phyloP scores from a whole-genome alignment of 306 rosid genomes.

The Astragalus glycyphyllos region DNA sequence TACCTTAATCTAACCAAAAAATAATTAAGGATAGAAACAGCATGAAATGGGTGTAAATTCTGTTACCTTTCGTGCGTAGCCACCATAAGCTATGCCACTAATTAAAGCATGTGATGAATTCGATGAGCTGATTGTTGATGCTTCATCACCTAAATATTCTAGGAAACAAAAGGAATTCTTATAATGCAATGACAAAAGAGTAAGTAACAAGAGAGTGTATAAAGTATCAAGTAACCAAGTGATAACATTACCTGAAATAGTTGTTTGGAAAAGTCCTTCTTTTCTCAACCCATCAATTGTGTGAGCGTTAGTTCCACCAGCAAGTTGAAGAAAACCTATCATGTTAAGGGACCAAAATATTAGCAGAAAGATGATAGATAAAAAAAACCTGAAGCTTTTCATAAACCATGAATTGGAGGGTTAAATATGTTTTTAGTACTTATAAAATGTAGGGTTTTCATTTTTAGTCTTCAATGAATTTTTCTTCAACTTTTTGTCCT shows the following conservation, averaged over 20 bases:
- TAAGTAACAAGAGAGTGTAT: conserved; percentile 7
- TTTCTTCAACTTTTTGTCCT: no score
- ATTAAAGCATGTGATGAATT: conserved; percentile 52
- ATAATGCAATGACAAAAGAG: conserved; percentile 11
- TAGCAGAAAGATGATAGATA: conserved; percentile 15
- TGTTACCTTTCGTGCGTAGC: conserved; percentile 90
- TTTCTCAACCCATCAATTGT: conserved; percentile 79
- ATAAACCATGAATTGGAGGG: neutral
- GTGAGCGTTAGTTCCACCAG: conserved; percentile 94
- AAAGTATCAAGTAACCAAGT: conserved; percentile 2
- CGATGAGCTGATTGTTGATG: conserved; percentile 35
- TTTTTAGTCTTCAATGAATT: no score
- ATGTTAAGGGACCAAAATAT: conserved; percentile 30
- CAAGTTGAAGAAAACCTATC: conserved; percentile 91
- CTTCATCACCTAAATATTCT: conserved; percentile 50
- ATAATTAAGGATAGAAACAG: conserved; percentile 13
- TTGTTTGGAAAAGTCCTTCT: conserved; percentile 64
- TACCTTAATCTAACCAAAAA: neutral
- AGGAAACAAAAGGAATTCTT: neutral
- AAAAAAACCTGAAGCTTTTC: conserved; percentile 7
- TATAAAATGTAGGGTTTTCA: no score
- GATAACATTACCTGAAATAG: conserved; percentile 45
- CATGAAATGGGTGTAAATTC: neutral
- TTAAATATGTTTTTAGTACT: neutral
- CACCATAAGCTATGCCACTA: conserved; percentile 89